Percentiles rank a stretch among this genome's conserved stretches.
phyloP scores from a whole-genome alignment of 768 basidiomycete genomes.

The Russula virescens region DNA sequence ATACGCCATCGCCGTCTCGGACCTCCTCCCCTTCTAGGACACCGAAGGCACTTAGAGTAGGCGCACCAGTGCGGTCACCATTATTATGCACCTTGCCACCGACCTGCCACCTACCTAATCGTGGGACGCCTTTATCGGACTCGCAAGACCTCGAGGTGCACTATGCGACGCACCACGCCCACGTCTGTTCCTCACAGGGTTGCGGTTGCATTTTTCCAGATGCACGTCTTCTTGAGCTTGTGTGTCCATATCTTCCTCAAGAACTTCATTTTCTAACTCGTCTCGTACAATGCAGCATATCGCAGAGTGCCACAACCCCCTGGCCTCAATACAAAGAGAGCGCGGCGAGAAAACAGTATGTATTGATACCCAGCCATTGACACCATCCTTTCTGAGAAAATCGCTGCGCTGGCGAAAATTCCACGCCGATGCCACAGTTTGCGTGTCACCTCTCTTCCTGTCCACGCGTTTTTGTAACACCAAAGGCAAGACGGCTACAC shows the following conservation, averaged over 20 bases:
- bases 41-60: slow-evolving; percentile 20
- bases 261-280: not conserved
- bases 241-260: slow-evolving; percentile 36
- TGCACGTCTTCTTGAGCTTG: slow-evolving; percentile 68
- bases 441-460: slow-evolving; percentile 68
- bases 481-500: slow-evolving; percentile 73
- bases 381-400: not conserved
- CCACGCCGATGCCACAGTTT: slow-evolving; percentile 46
- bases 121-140: slow-evolving; percentile 56
- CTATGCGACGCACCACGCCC: slow-evolving; percentile 79
- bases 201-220: slow-evolving; percentile 87
- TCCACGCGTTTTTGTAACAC: slow-evolving; percentile 56
- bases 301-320: slow-evolving; percentile 83
- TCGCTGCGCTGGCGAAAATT: not conserved
- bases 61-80: not conserved
- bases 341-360: slow-evolving; percentile 83
- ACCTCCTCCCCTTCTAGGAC: slow-evolving; percentile 13
- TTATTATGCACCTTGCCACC: slow-evolving; percentile 75
- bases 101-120: slow-evolving; percentile 59
- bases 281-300: slow-evolving; percentile 49
- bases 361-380: slow-evolving; percentile 11
- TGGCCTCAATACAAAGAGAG: slow-evolving; percentile 69
- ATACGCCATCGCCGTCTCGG: slow-evolving; percentile 13
- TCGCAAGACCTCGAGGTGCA: slow-evolving; percentile 73
- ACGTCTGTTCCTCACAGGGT: slow-evolving; percentile 63